Base-by-base conservation (phyloP, 2,329 filamentous ascomycete species). In the Hypoxylon sp. region DNA sequence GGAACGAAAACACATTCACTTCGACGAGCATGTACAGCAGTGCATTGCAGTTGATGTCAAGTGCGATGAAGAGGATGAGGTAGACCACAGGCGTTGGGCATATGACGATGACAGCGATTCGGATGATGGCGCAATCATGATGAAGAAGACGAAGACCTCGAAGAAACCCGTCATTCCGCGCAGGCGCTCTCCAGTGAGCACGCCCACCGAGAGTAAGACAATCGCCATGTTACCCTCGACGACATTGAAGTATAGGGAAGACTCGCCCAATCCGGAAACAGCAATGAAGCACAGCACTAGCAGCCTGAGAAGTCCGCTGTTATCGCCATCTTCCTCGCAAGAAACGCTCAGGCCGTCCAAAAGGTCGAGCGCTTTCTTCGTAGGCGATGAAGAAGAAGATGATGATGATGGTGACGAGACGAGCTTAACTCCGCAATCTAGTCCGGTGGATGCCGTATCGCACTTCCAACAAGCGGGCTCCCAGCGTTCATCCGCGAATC, bases 1-100 rank as follows among this genome's bases (percentile, higher is more conserved):
- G 6, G 89, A 91, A 72, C 86, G 88, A 72, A 93, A 89, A 64
- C 94, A 97, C 75, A 98, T 99, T 68, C 92, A 97, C 73, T 99
- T 99, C 77, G 95, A 97, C 74, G 92, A 97, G 74, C 91, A 94
- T 79, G 95, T 99, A 2, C 90, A 94, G 75, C 94, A 98, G 76
- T 97, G 94, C 76, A 97, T 97, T 68, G 95, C 95, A 6, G 87
- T 99, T 30, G 94, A 98, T 32, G 85, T 88, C 70, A 96, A 96
- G 79, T 88, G 91, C 67, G 89, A 94, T 49, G 88, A 91, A 26
- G 88, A 91, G 13, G 88, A 92, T 11, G 85, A 88, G 22, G 78
- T 83, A 3, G 84, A 85, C 4, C 34, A 63, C 54, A 26, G 64
- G 65, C 58, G 64, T 24, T 72, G 74, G 75, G 62, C 59, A 70